Conservation (phyloP, 257 asterid genomes). For the Striga asiatica region DNA sequence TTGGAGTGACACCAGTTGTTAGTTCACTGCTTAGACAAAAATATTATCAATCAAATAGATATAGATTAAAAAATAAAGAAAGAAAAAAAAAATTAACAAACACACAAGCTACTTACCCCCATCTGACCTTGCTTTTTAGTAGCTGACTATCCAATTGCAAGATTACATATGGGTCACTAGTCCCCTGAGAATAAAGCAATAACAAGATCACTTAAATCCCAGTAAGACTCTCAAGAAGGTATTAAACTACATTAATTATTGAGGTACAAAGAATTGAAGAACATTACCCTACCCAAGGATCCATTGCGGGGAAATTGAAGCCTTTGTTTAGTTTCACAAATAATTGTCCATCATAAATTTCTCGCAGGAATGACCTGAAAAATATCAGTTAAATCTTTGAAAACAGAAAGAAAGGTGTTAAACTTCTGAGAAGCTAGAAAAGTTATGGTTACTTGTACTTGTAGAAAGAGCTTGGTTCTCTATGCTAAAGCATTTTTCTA, state of each 20-base stretch:
- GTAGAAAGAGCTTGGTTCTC: not conserved
- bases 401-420: not conserved
- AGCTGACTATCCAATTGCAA: constrained; percentile 68
- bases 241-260: not conserved
- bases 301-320: constrained; percentile 80
- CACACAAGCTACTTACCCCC: constrained; percentile 69
- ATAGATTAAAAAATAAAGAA: not conserved
- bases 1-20: too few species aligned
- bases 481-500: not conserved
- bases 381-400: constrained; percentile 5
- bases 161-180: constrained; percentile 95
- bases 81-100: too few species aligned
- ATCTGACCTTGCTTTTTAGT: constrained; percentile 77
- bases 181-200: constrained; percentile 54
- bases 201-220: not conserved
- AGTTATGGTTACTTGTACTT: not conserved
- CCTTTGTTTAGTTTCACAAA: constrained; percentile 84
- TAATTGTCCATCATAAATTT: constrained; percentile 86
- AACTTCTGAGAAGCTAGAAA: constrained; percentile 12
- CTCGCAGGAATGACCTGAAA: constrained; percentile 82
- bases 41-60: not conserved
- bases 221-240: too few species aligned
- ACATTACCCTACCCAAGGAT: constrained; percentile 81
- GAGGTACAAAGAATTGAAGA: constrained; percentile 16
- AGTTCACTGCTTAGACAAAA: not conserved